Evolutionary conservation across 345 rosid species (phyloP).

Genomic region (Noccaea caerulescens): DNA sequence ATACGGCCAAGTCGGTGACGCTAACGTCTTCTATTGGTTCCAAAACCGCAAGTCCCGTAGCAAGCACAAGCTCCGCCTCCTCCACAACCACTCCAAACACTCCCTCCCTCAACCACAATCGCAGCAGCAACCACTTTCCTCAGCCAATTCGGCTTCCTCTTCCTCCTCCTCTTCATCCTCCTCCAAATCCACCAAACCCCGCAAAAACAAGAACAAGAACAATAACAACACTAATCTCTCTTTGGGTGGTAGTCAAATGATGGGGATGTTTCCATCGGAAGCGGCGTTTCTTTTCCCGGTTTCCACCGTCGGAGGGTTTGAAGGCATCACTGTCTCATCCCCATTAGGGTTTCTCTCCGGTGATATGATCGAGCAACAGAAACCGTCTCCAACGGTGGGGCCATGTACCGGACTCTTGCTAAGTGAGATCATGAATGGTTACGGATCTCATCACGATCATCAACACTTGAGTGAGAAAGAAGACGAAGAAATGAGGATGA

Average conservation of each 20-base stretch:
- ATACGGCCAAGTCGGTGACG: slow-evolving; percentile 98
- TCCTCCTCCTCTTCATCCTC: slow-evolving; percentile 72
- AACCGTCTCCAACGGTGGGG: slow-evolving; percentile 45
- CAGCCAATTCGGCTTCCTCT: slow-evolving; percentile 36
- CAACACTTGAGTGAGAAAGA: slow-evolving; percentile 44
- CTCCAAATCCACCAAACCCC: slow-evolving; percentile 61
- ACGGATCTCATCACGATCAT: slow-evolving; percentile 35
- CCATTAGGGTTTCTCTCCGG: slow-evolving; percentile 45
- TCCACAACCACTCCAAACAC: slow-evolving; percentile 60
- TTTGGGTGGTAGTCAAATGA: slow-evolving; percentile 42
- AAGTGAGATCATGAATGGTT: slow-evolving; percentile 57
- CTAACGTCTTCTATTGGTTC: slow-evolving; percentile 98
- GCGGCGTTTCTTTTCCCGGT: slow-evolving; percentile 56
- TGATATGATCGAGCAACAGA: slow-evolving; percentile 37
- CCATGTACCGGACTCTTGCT: slow-evolving; percentile 62
- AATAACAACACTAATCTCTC: slow-evolving; percentile 48
- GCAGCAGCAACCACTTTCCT: slow-evolving; percentile 25
- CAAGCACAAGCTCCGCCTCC: slow-evolving; percentile 88
- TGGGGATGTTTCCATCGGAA: slow-evolving; percentile 53
- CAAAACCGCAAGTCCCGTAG: slow-evolving; percentile 97
- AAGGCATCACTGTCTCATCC: slow-evolving; percentile 37
- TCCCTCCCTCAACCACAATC: slow-evolving; percentile 38
- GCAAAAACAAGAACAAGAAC: slow-evolving; percentile 44
- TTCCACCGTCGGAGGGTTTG: slow-evolving; percentile 45
- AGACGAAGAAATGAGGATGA: slow-evolving; percentile 49